Evolutionary conservation across 2,329 filamentous ascomycete species (phyloP).

Genomic region (Aspergillus candidus): DNA sequence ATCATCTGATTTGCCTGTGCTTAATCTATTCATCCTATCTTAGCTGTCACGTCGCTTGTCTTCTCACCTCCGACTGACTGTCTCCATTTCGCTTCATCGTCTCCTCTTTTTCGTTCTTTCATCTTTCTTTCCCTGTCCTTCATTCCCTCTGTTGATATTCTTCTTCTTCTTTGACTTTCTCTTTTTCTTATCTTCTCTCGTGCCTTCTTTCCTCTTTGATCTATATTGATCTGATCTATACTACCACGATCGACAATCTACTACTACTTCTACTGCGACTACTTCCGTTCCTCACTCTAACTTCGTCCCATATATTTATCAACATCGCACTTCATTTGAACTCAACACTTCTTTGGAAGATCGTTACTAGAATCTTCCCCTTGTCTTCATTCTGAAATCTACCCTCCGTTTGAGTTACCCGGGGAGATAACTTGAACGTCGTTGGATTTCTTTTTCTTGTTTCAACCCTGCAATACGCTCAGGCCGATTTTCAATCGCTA

Average conservation of each 20-base stretch:
- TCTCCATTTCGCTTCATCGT: not conserved
- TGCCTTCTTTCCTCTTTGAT: too few species aligned
- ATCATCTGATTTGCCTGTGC: too few species aligned
- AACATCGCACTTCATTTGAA: not conserved
- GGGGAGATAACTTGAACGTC: too few species aligned
- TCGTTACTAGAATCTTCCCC: conserved; percentile 7
- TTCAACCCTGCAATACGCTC: conserved; percentile 14
- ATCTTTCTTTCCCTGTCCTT: conserved; percentile 1
- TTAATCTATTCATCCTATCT: too few species aligned
- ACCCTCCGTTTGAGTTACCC: not conserved
- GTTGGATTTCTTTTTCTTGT: not conserved
- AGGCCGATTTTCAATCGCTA: conserved; percentile 24
- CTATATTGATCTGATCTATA: too few species aligned
- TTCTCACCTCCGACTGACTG: not conserved
- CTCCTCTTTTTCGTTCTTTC: conserved; percentile 4
- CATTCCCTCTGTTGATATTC: not conserved
- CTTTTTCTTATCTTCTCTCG: not conserved
- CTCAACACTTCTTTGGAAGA: conserved; percentile 19
- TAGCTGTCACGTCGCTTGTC: too few species aligned
- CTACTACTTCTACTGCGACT: not conserved
- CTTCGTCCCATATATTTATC: not conserved
- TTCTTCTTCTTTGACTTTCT: not conserved
- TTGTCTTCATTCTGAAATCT: not conserved
- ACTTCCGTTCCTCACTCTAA: not conserved
- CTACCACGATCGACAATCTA: not conserved